Percentiles rank a stretch among this genome's conserved stretches.
These are phyloP conservation scores for Pythium dissotocum DNA, from an alignment of 352 stramenopile species.

Conservation along the genomic window DNA sequence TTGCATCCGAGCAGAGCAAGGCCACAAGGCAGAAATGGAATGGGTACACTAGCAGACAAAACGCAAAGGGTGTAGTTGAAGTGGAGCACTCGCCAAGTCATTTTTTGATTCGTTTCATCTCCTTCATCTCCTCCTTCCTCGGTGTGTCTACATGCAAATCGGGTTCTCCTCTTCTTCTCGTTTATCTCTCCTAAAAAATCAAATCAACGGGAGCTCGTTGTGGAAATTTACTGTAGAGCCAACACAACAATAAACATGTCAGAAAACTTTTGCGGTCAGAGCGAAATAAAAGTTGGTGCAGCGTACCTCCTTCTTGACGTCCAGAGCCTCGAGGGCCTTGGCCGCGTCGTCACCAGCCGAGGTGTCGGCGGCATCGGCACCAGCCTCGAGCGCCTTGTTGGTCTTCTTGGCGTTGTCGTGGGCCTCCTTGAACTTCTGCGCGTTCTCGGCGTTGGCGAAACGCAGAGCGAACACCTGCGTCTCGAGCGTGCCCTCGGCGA, in stretches of 20 bases:
- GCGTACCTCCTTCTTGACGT: conserved; percentile 90
- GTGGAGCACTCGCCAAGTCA: conserved; percentile 9
- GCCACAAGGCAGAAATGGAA: not conserved
- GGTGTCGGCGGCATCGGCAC: conserved; percentile 91
- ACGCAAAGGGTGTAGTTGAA: not conserved
- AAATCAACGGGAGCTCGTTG: conserved; percentile 30
- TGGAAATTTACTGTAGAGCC: conserved; percentile 19
- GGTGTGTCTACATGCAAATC: conserved; percentile 26
- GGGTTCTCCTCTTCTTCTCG: conserved; percentile 13
- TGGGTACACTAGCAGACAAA: not conserved
- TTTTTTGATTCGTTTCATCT: conserved; percentile 32
- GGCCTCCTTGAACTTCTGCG: conserved; percentile 96
- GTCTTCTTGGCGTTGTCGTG: conserved; percentile 92
- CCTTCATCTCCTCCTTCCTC: conserved; percentile 1
- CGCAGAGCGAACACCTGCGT: conserved; percentile 89
- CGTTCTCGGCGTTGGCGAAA: conserved; percentile 96
- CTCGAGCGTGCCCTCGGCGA: conserved; percentile 93
- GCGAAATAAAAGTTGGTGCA: not conserved
- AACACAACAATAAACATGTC: conserved; percentile 1
- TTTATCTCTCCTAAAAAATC: conserved; percentile 36
- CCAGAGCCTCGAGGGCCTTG: conserved; percentile 89
- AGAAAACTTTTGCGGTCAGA: not conserved
- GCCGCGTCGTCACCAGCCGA: conserved; percentile 92
- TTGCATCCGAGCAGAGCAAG: not conserved
- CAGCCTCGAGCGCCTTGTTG: conserved; percentile 94